Evolutionary conservation across 768 basidiomycete genomes (phyloP).

Genomic region (Rhodocollybia butyracea): DNA sequence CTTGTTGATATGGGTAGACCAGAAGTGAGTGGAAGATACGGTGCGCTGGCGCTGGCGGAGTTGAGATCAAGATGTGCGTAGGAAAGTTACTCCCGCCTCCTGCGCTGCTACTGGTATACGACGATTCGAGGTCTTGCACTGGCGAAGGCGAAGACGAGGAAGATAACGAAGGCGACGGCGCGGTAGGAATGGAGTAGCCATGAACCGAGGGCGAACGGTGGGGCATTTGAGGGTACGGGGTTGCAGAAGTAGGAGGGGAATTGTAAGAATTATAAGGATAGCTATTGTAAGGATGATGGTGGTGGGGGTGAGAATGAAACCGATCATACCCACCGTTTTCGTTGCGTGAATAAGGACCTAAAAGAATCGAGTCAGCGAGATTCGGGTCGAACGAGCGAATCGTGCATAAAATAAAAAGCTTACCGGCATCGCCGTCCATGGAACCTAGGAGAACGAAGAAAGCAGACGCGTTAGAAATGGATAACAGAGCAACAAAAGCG

Average conservation of each 20-base stretch:
- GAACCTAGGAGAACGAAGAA: neutral
- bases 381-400: too few species aligned
- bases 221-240: neutral
- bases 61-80: neutral
- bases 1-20: neutral
- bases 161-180: conserved; percentile 2
- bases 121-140: conserved; percentile 1
- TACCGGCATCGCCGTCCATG: neutral
- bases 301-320: conserved; percentile 1
- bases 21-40: neutral
- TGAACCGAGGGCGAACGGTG: neutral
- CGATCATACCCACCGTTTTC: conserved; percentile 8
- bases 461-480: neutral
- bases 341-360: neutral
- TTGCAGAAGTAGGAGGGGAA: neutral
- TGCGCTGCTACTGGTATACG: neutral
- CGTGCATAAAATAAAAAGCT: neutral
- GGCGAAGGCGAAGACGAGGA: conserved; percentile 4
- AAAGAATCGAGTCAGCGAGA: neutral
- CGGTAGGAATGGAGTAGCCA: neutral
- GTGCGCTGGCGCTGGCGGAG: conserved; percentile 2
- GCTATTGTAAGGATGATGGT: conserved; percentile 5
- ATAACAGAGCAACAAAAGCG: neutral
- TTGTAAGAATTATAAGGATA: conserved; percentile 6
- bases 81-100: neutral